Percentiles rank a stretch among this genome's conserved stretches.
Conservation (phyloP, 2,329 filamentous ascomycete genomes). For the Westerdykella ornata region DNA sequence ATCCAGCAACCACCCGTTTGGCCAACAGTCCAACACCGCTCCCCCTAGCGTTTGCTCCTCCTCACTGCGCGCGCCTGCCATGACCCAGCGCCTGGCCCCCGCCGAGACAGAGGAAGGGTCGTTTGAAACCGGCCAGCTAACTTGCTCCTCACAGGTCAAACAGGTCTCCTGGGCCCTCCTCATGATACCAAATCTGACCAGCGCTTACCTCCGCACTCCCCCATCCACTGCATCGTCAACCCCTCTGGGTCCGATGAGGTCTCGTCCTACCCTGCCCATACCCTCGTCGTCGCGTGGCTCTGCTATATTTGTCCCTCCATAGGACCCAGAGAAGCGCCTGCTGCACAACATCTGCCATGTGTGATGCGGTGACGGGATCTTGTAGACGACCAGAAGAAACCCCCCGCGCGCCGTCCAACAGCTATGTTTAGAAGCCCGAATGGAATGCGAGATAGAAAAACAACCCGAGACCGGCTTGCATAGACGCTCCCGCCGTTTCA, state of each 20-base stretch:
- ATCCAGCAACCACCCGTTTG: slow-evolving; percentile 22
- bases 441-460: slow-evolving; percentile 1
- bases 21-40: slow-evolving; percentile 5
- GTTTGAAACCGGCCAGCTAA: slow-evolving; percentile 22
- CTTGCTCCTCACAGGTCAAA: slow-evolving; percentile 25
- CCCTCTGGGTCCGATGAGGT: slow-evolving; percentile 19
- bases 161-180: slow-evolving; percentile 10
- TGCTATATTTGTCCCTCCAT: slow-evolving; percentile 16
- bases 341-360: slow-evolving; percentile 14
- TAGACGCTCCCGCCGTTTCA: slow-evolving; percentile 13
- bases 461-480: slow-evolving; percentile 9
- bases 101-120: slow-evolving; percentile 16
- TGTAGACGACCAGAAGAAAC: slow-evolving; percentile 11
- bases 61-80: slow-evolving; percentile 28
- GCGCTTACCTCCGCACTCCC: slow-evolving; percentile 26
- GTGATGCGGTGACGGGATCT: slow-evolving; percentile 26
- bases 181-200: slow-evolving; percentile 28
- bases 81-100: slow-evolving; percentile 26
- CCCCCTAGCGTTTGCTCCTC: slow-evolving; percentile 22
- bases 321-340: slow-evolving; percentile 16
- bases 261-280: slow-evolving; percentile 13
- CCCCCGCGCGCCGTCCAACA: slow-evolving; percentile 4
- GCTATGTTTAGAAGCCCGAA: slow-evolving; percentile 15
- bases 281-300: slow-evolving; percentile 16
- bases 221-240: slow-evolving; percentile 17